Base-by-base conservation (phyloP, 371 early-diverging fungal genomes). In the Batrachochytrium dendrobatidis region DNA sequence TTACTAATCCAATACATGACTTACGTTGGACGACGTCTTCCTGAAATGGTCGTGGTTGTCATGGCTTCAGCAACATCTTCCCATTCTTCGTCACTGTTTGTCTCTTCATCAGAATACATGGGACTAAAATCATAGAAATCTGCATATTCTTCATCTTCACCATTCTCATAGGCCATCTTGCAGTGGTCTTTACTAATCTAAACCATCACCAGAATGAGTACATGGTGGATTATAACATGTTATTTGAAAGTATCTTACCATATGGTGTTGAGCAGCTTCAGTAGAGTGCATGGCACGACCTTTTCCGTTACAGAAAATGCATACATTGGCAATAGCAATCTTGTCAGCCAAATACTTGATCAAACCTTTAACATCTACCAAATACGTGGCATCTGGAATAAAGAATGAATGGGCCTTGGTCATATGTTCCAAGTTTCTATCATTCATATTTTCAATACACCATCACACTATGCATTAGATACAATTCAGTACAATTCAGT, bases 81-180 rank as follows among this genome's bases (percentile, higher is more conserved):
- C 61, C 78, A 54, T 17, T 67, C 39, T 39, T 39, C 39, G 39
- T 51, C 51, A 17, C 30, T 12, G 12, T 48, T 29, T 22, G 12
- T 18, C 49, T 6, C 55, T 26, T 59, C 72, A 26, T 56, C 63
- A 44, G 75, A 81, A 7, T 86, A 86, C 1, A 82, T 82, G 0
- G 85, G 75, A 46, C 79, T 72, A 72, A 89, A 98, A 71, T 94
- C 95, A 71, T 98, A 97, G 73, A 84, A 96, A 61, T 95, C 95
- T 2, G 81, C 84, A 53, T 93, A 69, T 70, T 97, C 98, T 32
- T 87, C 85, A 66, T 94, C 96, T 1, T 84, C 85, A 31, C 90
- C 94, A 46, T 85, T 82, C 43, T 94, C 96, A 67, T 93, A 94
- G 3, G 87, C 86, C 61, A 86, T 87, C 76, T 89, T 95, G 72